phyloP scores from a whole-genome alignment of 164 flowering plant genomes.

The Amborella trichopoda region DNA sequence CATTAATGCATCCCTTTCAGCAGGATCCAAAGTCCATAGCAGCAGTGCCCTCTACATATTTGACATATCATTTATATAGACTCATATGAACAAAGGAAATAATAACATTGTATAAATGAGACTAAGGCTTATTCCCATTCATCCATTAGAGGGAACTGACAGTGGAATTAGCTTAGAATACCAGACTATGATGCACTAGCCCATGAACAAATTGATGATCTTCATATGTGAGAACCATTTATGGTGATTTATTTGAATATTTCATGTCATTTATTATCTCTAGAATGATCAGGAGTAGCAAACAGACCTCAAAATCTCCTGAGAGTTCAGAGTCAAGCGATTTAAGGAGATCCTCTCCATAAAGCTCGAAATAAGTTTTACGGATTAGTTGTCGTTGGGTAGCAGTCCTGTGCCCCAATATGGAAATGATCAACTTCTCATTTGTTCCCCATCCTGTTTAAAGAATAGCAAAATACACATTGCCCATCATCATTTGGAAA shows the following conservation, averaged over 20 bases:
- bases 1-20: slow-evolving; percentile 84
- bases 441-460: slow-evolving; percentile 68
- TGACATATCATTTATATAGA: neutral
- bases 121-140: no score
- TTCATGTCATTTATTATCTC: neutral
- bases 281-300: neutral
- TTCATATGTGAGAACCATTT: neutral
- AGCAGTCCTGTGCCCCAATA: slow-evolving; percentile 62
- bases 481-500: no score
- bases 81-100: neutral
- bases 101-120: no score
- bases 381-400: slow-evolving; percentile 38
- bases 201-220: neutral
- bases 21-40: slow-evolving; percentile 73
- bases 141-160: no score
- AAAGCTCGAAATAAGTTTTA: slow-evolving; percentile 30
- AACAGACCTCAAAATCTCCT: slow-evolving; percentile 46
- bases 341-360: slow-evolving; percentile 56
- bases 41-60: slow-evolving; percentile 49
- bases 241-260: neutral
- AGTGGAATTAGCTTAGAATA: no score
- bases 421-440: slow-evolving; percentile 42
- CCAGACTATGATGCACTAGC: neutral
- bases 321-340: slow-evolving; percentile 48
- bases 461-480: no score